Conservation (phyloP, 176 grass and related monocot genomes). For the Oryza rufipogon region DNA sequence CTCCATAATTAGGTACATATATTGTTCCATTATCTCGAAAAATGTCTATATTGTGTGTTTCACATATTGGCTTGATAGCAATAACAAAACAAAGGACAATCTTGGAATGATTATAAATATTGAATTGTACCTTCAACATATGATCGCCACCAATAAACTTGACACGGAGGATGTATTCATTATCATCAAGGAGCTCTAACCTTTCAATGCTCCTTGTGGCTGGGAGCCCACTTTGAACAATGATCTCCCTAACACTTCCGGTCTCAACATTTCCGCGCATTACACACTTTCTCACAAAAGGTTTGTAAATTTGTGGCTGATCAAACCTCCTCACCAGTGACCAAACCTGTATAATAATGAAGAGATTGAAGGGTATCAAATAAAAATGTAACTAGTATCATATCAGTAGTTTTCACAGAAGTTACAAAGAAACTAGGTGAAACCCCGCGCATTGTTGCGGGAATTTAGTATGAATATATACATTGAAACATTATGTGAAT, state of each 20-base stretch:
- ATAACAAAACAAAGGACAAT: too few species aligned
- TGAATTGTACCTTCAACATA: slow-evolving; percentile 58
- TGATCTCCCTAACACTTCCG: slow-evolving; percentile 75
- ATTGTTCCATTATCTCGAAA: too few species aligned
- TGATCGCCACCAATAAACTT: slow-evolving; percentile 81
- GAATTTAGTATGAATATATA: too few species aligned
- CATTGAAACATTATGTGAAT: too few species aligned
- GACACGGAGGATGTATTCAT: slow-evolving; percentile 72
- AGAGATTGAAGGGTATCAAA: background rate
- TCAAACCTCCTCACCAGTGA: slow-evolving; percentile 91
- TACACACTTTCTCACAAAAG: slow-evolving; percentile 71
- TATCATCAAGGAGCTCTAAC: slow-evolving; percentile 71
- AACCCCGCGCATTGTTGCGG: too few species aligned
- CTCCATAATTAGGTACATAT: too few species aligned
- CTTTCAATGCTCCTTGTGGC: slow-evolving; percentile 78
- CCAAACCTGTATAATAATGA: slow-evolving; percentile 58
- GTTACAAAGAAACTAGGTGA: background rate
- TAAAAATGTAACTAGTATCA: background rate
- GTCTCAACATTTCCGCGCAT: slow-evolving; percentile 64
- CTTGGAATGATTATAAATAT: background rate
- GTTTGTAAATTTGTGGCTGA: slow-evolving; percentile 84
- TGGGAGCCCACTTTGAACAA: slow-evolving; percentile 70
- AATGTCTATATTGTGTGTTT: too few species aligned
- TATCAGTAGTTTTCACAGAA: background rate
- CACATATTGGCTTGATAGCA: too few species aligned